Evolutionary conservation across 2,329 filamentous ascomycete species (phyloP).

Genomic region (Fusarium mangiferae): DNA sequence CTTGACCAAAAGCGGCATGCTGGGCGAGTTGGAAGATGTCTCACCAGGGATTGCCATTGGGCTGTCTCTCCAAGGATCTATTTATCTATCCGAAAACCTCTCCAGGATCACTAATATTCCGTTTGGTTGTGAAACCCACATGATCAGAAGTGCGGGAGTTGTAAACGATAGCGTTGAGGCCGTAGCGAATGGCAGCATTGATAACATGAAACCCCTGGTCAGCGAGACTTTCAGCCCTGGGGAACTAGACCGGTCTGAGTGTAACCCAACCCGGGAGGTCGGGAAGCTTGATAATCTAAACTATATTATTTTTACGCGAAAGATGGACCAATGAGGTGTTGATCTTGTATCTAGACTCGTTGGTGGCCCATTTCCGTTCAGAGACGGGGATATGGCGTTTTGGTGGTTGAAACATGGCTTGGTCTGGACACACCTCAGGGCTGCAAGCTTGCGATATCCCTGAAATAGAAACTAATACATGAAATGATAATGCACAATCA

Average conservation of each 20-base stretch:
- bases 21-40: conserved; percentile 14
- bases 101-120: not conserved
- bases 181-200: not conserved
- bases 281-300: conserved; percentile 14
- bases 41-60: conserved; percentile 6
- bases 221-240: conserved; percentile 34
- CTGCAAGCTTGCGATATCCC: not conserved
- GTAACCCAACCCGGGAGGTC: conserved; percentile 23
- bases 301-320: not conserved
- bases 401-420: conserved; percentile 35
- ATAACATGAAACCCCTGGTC: conserved; percentile 10
- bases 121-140: conserved; percentile 8
- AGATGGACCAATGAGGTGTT: conserved; percentile 2
- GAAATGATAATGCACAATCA: not conserved
- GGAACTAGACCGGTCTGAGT: conserved; percentile 16
- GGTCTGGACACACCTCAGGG: conserved; percentile 28
- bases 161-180: conserved; percentile 1
- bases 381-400: conserved; percentile 15
- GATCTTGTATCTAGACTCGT: not conserved
- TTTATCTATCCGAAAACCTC: not conserved
- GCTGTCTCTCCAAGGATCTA: not conserved
- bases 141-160: conserved; percentile 11
- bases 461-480: not conserved
- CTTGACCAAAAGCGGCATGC: conserved; percentile 25
- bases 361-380: conserved; percentile 17